Evolutionary conservation across 345 rosid species (phyloP), one percentile per base, ranked within the genome.

Genomic region (Garcia nutans): DNA sequence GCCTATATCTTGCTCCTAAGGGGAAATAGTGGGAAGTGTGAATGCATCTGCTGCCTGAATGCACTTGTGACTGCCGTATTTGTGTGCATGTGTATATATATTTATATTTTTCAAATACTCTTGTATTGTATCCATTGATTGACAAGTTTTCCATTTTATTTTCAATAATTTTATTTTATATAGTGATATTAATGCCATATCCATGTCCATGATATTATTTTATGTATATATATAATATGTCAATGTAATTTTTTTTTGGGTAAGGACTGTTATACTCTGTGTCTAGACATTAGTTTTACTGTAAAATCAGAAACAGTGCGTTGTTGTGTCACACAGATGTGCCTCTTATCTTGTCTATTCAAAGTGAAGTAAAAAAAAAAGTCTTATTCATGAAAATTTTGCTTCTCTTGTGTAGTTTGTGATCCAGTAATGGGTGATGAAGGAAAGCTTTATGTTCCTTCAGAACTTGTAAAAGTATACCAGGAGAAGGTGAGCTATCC

Each of bases 341-440:
- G 19, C 49, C 45, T 19, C 57, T 44, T 23, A 19, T 66, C 62
- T 61, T 31, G 17, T 67, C 16, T 67, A 19, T 74, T 59, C 45
- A 72, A 20, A 16, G 42, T 23, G 9, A 24, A 42, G 13, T 4
- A 24, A 28, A 20, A 26, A 23, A 19, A 10, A 37, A 57, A 60
- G 61, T 78, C 20, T 70, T 3, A 19, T 84, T 77, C 13, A 86
- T 71, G 77, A 73, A 68, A 41, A 52, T 20, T 69, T 76, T 41
- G 16, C 33, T 70, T 71, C 74, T 70, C 76, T 79, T 65, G 28
- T 81, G 63, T 82, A 96, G 99, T 96, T 82, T 96, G 99, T 85
- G 99, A 96, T 88, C 99, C 99, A 23, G 99, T 96, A 74, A 78
- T 96, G 94, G 99, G 99, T 67, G 99, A 96, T 82, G 98, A 90